A percentile compares a stretch with the other conserved stretches of the same genome.
Evolutionary conservation across 1,284 basidiomycete species (phyloP).

Genomic region (Apiotrichum mycotoxinovorans): DNA sequence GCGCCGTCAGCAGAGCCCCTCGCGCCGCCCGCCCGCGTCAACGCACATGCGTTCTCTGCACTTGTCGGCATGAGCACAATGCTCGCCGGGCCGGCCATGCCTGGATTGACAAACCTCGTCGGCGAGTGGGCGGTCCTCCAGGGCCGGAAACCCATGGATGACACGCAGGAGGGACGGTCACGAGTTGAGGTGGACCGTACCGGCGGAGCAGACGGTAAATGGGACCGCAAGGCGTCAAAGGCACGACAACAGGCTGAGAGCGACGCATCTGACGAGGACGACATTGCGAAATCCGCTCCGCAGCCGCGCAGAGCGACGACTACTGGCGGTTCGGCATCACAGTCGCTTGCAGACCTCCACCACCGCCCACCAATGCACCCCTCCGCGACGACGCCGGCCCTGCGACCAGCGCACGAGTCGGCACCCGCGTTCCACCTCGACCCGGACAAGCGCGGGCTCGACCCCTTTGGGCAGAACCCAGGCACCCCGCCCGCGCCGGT

Average conservation of each 20-base stretch:
- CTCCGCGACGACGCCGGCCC: conserved; percentile 2
- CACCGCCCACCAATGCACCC: conserved; percentile 1
- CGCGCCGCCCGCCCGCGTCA: conserved; percentile 58
- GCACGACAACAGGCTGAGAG: conserved; percentile 13
- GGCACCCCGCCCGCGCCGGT: conserved; percentile 6
- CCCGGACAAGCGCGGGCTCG: conserved; percentile 14
- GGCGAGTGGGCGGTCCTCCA: conserved; percentile 87
- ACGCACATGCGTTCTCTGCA: conserved; percentile 66
- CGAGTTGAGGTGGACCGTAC: conserved; percentile 42
- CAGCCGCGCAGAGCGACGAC: conserved; percentile 2
- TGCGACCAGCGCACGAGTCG: conserved; percentile 1
- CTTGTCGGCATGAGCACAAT: conserved; percentile 82
- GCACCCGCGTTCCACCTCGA: conserved; percentile 1
- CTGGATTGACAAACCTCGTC: conserved; percentile 64
- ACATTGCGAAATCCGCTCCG: conserved; percentile 8
- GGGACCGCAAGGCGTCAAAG: conserved; percentile 5
- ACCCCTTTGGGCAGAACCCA: conserved; percentile 39
- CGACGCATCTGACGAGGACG: conserved; percentile 53
- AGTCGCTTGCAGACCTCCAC: conserved; percentile 3
- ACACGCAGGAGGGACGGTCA: conserved; percentile 32
- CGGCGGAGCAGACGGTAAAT: conserved; percentile 40
- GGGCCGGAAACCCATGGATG: conserved; percentile 56
- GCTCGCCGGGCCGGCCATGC: conserved; percentile 77
- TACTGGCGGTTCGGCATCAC: conserved; percentile 7
- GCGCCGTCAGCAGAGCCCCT: conserved; percentile 3